Evolutionary conservation across 2,329 filamentous ascomycete genomes (phyloP).

Genomic region (Aurifilum marmelostoma): DNA sequence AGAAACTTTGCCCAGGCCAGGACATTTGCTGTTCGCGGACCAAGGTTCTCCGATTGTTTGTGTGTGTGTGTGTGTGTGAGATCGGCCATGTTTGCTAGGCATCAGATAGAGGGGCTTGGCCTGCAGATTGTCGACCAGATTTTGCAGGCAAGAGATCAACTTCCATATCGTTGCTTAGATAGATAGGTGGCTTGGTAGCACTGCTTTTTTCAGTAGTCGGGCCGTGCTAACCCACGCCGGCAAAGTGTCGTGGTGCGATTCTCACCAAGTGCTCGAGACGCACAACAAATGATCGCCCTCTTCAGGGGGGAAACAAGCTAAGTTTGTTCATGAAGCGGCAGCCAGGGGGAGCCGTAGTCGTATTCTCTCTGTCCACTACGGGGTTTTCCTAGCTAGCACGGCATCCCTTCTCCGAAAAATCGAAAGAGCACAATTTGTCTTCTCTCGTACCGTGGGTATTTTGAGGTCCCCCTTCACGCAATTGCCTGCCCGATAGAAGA

Average conservation of each 20-base stretch:
- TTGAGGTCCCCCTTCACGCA: conserved; percentile 25
- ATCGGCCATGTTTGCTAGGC: not conserved
- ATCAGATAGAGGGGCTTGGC: not conserved
- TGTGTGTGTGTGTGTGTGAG: too few species aligned
- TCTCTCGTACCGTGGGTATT: conserved; percentile 16
- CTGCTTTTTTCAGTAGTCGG: not conserved
- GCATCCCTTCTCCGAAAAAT: conserved; percentile 25
- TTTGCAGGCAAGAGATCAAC: not conserved
- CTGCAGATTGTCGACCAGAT: not conserved
- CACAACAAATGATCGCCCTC: not conserved
- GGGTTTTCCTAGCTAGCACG: conserved; percentile 27
- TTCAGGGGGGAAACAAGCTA: not conserved
- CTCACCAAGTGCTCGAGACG: too few species aligned
- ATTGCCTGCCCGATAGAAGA: conserved; percentile 29
- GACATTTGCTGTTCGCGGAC: not conserved
- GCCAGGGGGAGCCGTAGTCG: conserved; percentile 27
- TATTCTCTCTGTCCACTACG: conserved; percentile 28
- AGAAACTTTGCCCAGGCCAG: not conserved
- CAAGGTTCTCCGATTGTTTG: not conserved
- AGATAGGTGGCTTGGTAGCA: too few species aligned
- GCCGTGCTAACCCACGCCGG: not conserved
- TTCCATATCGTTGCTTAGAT: not conserved
- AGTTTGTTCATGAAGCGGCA: conserved; percentile 21
- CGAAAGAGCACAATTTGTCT: conserved; percentile 19
- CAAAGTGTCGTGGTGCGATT: too few species aligned